A percentile compares a stretch with the other conserved stretches of the same genome.
These are phyloP conservation scores for Trametes cubensis DNA, from an alignment of 768 basidiomycete species.

Conservation along the genomic window DNA sequence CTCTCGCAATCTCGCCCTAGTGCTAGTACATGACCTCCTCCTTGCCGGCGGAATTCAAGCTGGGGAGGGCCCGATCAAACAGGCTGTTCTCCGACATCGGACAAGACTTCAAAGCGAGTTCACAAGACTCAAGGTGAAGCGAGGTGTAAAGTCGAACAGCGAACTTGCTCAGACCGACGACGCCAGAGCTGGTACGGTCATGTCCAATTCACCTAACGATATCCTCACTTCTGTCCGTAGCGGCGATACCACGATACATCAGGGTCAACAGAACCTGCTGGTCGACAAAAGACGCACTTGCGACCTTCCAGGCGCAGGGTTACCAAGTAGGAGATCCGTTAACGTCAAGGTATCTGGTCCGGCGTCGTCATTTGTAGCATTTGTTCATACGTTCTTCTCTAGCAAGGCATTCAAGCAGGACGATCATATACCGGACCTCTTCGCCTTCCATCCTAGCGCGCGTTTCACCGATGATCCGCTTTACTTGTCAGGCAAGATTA, in stretches of 20 bases:
- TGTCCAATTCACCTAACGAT: neutral
- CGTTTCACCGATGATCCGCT: constrained; percentile 71
- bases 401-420: constrained; percentile 74
- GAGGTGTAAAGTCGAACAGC: constrained; percentile 62
- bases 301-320: constrained; percentile 57
- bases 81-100: constrained; percentile 85
- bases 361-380: neutral
- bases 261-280: constrained; percentile 78
- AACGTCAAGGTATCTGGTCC: constrained; percentile 48
- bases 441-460: constrained; percentile 70
- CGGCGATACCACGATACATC: constrained; percentile 79
- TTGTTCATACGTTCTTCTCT: neutral
- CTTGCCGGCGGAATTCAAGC: constrained; percentile 86
- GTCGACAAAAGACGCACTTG: constrained; percentile 65
- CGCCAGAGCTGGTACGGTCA: constrained; percentile 59
- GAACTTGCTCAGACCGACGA: constrained; percentile 68
- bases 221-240: constrained; percentile 39
- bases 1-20: constrained; percentile 74
- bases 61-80: constrained; percentile 87
- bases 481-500: constrained; percentile 79
- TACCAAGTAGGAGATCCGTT: constrained; percentile 56
- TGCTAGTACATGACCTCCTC: constrained; percentile 90
- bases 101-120: constrained; percentile 87
- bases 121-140: constrained; percentile 78
- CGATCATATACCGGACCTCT: constrained; percentile 78